phyloP scores from a whole-genome alignment of 1,139 yeast species.

The Taiozyma sp. region DNA sequence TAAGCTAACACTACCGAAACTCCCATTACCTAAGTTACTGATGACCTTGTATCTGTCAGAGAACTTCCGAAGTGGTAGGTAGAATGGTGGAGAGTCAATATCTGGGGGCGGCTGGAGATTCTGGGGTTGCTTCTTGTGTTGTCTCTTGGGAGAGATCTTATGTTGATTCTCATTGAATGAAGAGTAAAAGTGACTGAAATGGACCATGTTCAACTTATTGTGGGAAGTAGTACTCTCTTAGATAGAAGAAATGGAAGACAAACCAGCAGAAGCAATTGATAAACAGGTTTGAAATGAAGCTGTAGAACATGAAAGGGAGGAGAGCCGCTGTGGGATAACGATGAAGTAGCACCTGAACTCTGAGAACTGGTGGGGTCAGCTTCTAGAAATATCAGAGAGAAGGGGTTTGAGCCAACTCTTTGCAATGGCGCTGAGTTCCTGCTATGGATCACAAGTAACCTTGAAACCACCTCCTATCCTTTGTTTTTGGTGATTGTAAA shows the following conservation, averaged over 20 bases:
- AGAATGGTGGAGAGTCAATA: conserved; percentile 31
- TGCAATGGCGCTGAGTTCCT: background rate
- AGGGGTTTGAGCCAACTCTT: background rate
- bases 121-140: background rate
- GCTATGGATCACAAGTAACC: background rate
- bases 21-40: conserved; percentile 64
- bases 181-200: background rate
- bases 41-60: conserved; percentile 44
- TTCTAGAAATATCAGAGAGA: too few species aligned
- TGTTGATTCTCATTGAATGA: conserved; percentile 4
- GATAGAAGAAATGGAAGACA: conserved; percentile 9
- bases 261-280: conserved; percentile 10
- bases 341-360: background rate
- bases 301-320: conserved; percentile 1
- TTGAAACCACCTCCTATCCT: background rate
- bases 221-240: conserved; percentile 7
- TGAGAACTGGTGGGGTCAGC: background rate
- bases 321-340: background rate
- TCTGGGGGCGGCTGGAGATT: conserved; percentile 27
- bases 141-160: background rate
- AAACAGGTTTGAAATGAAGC: conserved; percentile 5
- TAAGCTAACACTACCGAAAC: conserved; percentile 69
- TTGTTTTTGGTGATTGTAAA: background rate
- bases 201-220: background rate
- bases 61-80: conserved; percentile 40